Conservation (phyloP, 2,329 filamentous ascomycete species). For the Macroventuria anomochaeta region DNA sequence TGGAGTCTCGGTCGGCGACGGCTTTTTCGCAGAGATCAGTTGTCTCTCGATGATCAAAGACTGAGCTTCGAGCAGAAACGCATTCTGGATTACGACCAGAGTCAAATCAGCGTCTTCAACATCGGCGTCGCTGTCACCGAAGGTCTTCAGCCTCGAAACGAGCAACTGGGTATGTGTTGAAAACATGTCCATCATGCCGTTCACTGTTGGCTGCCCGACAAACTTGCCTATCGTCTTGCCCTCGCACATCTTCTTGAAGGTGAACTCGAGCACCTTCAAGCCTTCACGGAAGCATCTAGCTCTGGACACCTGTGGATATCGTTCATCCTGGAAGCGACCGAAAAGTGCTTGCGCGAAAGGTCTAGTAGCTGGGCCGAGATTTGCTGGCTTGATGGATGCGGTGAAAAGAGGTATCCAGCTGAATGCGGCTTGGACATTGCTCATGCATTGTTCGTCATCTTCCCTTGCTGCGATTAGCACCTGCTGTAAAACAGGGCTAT, state of each 20-base stretch:
- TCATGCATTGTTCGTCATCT: constrained; percentile 59
- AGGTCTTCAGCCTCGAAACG: constrained; percentile 41
- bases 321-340: constrained; percentile 64
- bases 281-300: constrained; percentile 70
- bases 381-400: constrained; percentile 74
- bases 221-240: constrained; percentile 43
- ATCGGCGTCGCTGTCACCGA: constrained; percentile 31
- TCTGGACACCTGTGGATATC: constrained; percentile 64
- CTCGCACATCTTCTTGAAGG: constrained; percentile 44
- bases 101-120: constrained; percentile 55
- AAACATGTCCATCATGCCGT: constrained; percentile 70
- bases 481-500: constrained; percentile 69
- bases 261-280: constrained; percentile 44
- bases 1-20: constrained; percentile 69
- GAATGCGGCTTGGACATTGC: constrained; percentile 68
- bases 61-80: constrained; percentile 73
- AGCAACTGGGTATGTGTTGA: constrained; percentile 61
- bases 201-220: constrained; percentile 50
- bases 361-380: constrained; percentile 80
- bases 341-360: constrained; percentile 79
- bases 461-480: constrained; percentile 59
- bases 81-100: constrained; percentile 69
- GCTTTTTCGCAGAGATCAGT: constrained; percentile 65
- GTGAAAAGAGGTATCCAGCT: constrained; percentile 82
- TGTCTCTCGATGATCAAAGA: constrained; percentile 72